phyloP scores from a whole-genome alignment of 768 basidiomycete genomes.

The Amanita brunnescens region DNA sequence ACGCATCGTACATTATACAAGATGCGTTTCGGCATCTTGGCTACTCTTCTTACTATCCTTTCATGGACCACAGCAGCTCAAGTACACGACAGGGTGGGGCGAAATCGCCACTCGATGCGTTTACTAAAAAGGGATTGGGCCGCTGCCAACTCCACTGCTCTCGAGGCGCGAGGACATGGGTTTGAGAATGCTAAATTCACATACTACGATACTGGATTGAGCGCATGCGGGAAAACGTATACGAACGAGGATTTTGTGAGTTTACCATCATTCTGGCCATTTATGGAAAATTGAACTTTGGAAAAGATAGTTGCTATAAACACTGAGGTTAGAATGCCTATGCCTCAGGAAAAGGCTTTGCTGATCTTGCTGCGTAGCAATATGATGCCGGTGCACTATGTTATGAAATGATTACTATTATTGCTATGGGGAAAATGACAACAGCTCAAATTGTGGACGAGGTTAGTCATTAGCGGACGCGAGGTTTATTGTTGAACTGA shows the following conservation, averaged over 20 bases:
- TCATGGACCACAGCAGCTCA: neutral
- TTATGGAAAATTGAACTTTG: neutral
- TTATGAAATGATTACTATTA: conserved; percentile 53
- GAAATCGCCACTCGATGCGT: neutral
- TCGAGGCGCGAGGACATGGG: conserved; percentile 10
- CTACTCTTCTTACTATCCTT: neutral
- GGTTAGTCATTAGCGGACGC: conserved; percentile 25
- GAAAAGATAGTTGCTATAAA: conserved; percentile 46
- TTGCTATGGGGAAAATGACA: conserved; percentile 46
- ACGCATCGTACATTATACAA: neutral
- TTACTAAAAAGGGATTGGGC: neutral
- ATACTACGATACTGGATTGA: conserved; percentile 24
- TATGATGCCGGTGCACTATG: conserved; percentile 46
- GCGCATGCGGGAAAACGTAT: conserved; percentile 35
- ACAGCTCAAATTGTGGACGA: conserved; percentile 54
- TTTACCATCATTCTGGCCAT: neutral
- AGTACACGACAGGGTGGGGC: neutral
- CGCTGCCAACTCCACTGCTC: neutral
- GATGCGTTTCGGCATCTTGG: neutral
- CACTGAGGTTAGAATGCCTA: conserved; percentile 21
- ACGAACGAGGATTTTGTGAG: conserved; percentile 29
- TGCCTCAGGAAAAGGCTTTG: neutral
- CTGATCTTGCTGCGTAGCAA: conserved; percentile 32
- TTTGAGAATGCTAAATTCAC: conserved; percentile 17
- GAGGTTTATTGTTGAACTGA: neutral